These are phyloP conservation scores for Chalciporus piperatus DNA, from an alignment of 768 basidiomycete genomes.

Conservation along the genomic window DNA sequence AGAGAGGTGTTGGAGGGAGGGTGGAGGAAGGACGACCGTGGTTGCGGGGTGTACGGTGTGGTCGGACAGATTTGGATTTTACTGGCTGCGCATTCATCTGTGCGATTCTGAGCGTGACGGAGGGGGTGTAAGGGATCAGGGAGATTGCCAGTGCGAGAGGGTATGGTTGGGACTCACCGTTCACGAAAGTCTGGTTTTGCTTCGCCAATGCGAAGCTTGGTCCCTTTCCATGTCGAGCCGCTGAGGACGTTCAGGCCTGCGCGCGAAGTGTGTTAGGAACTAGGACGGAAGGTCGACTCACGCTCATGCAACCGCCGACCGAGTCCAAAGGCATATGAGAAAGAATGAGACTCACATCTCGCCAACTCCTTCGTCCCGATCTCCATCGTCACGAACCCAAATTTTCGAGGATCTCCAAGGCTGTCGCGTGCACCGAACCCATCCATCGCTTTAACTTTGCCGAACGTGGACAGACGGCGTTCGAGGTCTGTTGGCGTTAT, in stretches of 20 bases:
- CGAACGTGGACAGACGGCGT: slow-evolving; percentile 60
- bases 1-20: slow-evolving; percentile 63
- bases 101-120: slow-evolving; percentile 5
- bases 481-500: slow-evolving; percentile 58
- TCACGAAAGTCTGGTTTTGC: slow-evolving; percentile 74
- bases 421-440: slow-evolving; percentile 66
- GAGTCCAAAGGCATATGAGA: background rate
- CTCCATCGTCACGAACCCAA: slow-evolving; percentile 72
- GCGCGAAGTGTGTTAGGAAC: background rate
- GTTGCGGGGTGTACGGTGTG: slow-evolving; percentile 41
- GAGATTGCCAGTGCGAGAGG: background rate
- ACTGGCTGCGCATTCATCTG: slow-evolving; percentile 15
- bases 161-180: slow-evolving; percentile 40
- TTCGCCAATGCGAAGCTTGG: slow-evolving; percentile 78
- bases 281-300: too few species aligned
- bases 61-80: slow-evolving; percentile 35
- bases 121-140: background rate
- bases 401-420: slow-evolving; percentile 64
- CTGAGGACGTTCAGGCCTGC: slow-evolving; percentile 73
- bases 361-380: slow-evolving; percentile 56
- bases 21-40: slow-evolving; percentile 50
- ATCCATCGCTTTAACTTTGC: slow-evolving; percentile 64
- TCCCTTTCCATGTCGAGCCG: slow-evolving; percentile 86
- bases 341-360: slow-evolving; percentile 50
- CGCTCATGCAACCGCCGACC: background rate